These are phyloP conservation scores for Plasmodium sp. DNA, from an alignment of 169 alveolate genomes.

Conservation along the genomic window DNA sequence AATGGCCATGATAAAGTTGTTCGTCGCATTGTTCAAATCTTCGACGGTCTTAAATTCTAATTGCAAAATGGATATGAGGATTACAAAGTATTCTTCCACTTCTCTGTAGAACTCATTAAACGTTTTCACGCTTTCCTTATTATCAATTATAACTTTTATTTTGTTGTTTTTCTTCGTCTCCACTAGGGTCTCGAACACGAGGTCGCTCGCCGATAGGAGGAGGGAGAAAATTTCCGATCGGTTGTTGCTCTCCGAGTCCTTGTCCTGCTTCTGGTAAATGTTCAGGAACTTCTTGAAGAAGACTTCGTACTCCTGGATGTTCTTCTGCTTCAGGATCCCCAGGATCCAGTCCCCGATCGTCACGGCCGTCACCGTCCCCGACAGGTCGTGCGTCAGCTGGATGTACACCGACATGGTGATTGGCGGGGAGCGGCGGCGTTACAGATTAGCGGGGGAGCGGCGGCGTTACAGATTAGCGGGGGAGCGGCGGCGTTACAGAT, in stretches of 20 bases:
- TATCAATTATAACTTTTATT: slow-evolving; percentile 72
- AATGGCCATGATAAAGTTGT: slow-evolving; percentile 77
- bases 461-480: too few relatives aligned
- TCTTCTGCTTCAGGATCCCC: slow-evolving; percentile 78
- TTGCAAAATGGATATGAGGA: slow-evolving; percentile 82
- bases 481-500: too few relatives aligned
- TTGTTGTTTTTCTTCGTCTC: slow-evolving; percentile 80
- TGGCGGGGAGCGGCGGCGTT: background rate
- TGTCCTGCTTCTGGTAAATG: slow-evolving; percentile 81
- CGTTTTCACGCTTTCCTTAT: slow-evolving; percentile 58
- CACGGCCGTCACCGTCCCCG: slow-evolving; percentile 84
- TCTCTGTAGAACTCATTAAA: slow-evolving; percentile 43
- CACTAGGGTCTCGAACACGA: slow-evolving; percentile 78
- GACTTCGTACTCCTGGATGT: slow-evolving; percentile 76
- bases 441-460: too few relatives aligned
- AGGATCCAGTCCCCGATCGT: slow-evolving; percentile 86
- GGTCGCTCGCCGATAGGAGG: slow-evolving; percentile 79
- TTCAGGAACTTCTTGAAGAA: slow-evolving; percentile 80
- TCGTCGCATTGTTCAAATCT: slow-evolving; percentile 82
- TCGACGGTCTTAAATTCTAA: slow-evolving; percentile 81
- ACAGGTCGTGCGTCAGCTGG: slow-evolving; percentile 83
- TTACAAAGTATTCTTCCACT: slow-evolving; percentile 86
- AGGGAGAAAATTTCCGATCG: slow-evolving; percentile 81
- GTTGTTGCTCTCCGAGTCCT: slow-evolving; percentile 81
- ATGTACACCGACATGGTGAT: slow-evolving; percentile 80